These are phyloP conservation scores for Mikania micrantha DNA, from an alignment of 129 eudicot genomes.

Conservation along the genomic window DNA sequence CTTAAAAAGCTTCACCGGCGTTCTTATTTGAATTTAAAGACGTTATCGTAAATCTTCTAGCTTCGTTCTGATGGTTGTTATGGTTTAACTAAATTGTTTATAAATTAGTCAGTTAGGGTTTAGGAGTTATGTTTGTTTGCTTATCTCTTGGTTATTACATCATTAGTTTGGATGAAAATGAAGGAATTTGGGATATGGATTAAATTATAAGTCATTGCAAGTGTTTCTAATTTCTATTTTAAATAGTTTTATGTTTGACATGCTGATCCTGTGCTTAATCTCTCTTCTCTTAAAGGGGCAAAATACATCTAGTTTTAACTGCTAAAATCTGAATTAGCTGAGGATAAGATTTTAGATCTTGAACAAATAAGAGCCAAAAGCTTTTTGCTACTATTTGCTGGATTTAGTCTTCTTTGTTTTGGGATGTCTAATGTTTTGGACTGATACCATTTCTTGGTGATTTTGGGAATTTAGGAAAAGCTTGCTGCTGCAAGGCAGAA, in stretches of 20 bases:
- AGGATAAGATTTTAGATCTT: neutral
- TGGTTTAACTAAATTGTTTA: neutral
- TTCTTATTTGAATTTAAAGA: neutral
- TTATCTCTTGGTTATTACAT: neutral
- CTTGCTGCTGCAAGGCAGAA: slow-evolving; percentile 63
- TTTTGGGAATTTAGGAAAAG: slow-evolving; percentile 39
- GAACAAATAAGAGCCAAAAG: neutral
- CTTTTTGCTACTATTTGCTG: neutral
- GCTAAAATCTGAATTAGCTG: neutral
- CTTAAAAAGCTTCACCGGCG: neutral
- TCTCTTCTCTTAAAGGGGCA: neutral
- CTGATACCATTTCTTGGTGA: slow-evolving; percentile 11
- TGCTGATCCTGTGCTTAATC: neutral
- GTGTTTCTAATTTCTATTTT: neutral
- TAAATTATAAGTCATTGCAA: neutral
- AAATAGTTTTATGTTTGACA: neutral
- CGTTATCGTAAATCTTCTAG: neutral
- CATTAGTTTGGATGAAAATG: neutral
- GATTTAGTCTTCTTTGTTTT: neutral
- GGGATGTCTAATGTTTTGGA: neutral
- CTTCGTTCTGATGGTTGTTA: neutral
- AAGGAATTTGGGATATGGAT: neutral
- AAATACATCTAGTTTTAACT: neutral
- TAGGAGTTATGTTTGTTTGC: neutral
- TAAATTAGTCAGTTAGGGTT: slow-evolving; percentile 2